Evolutionary conservation across 805 yeast genomes (phyloP).

Genomic region (Ogataea sp.): DNA sequence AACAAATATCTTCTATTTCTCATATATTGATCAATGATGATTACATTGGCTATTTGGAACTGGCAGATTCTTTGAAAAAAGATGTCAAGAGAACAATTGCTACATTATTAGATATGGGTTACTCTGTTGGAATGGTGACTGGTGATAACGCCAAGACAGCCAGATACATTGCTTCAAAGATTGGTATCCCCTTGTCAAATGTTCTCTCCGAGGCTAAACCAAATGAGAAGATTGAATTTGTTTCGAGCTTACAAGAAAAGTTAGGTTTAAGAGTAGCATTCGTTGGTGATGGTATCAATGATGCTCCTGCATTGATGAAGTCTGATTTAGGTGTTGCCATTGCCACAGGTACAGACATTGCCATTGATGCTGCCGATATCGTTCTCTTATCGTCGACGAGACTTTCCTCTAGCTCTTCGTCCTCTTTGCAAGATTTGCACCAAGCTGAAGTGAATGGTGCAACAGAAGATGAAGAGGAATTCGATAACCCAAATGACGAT

Average conservation of each 20-base stretch:
- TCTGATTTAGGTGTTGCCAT: conserved; percentile 89
- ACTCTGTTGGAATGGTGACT: conserved; percentile 75
- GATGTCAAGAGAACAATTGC: conserved; percentile 57
- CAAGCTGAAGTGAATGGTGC: background rate
- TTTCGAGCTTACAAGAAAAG: conserved; percentile 43
- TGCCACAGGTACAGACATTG: conserved; percentile 90
- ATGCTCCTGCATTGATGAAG: conserved; percentile 89
- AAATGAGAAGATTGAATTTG: conserved; percentile 60
- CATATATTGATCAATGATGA: conserved; percentile 45
- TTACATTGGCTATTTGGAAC: conserved; percentile 57
- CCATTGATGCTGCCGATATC: conserved; percentile 93
- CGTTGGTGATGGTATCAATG: conserved; percentile 97
- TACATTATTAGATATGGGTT: conserved; percentile 42
- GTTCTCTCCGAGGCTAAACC: conserved; percentile 77
- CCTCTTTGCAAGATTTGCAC: conserved; percentile 11
- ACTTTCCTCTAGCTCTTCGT: conserved; percentile 3
- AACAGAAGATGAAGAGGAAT: background rate
- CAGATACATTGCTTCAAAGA: conserved; percentile 47
- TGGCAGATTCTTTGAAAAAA: conserved; percentile 59
- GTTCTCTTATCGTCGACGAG: conserved; percentile 48
- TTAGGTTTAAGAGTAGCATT: conserved; percentile 54
- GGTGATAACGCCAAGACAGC: conserved; percentile 76
- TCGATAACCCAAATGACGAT: background rate
- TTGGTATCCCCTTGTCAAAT: conserved; percentile 58
- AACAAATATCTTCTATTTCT: conserved; percentile 15